A percentile compares a stretch with the other conserved stretches of the same genome.
phyloP scores from a whole-genome alignment of 2,329 filamentous ascomycete genomes.

The Fusarium tjaetaba region DNA sequence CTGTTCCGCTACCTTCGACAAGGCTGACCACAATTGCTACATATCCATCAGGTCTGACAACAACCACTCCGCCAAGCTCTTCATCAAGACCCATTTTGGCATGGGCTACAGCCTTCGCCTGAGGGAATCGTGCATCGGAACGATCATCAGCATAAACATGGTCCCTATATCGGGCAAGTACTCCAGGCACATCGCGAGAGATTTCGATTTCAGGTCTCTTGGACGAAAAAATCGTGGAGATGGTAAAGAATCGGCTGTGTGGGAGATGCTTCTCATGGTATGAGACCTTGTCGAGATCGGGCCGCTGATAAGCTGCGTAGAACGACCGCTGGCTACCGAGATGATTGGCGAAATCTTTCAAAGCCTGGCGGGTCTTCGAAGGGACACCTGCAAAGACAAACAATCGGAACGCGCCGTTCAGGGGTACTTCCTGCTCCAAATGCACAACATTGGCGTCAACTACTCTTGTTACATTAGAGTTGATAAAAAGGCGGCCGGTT shows the following conservation, averaged over 20 bases:
- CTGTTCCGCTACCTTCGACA: conserved; percentile 79
- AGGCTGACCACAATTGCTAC: conserved; percentile 80
- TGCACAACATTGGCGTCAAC: conserved; percentile 91
- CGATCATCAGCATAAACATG: conserved; percentile 90
- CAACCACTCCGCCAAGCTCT: conserved; percentile 79
- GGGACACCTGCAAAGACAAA: conserved; percentile 85
- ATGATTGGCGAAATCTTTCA: conserved; percentile 74
- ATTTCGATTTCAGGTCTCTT: conserved; percentile 78
- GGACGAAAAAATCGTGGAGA: conserved; percentile 79
- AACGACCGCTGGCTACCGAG: conserved; percentile 76
- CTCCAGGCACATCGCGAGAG: conserved; percentile 71
- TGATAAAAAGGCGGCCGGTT: conserved; percentile 79
- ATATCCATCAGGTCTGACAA: conserved; percentile 89
- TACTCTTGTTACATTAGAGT: conserved; percentile 84
- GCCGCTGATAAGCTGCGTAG: conserved; percentile 71
- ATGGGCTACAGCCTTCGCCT: conserved; percentile 79
- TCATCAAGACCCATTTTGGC: conserved; percentile 85
- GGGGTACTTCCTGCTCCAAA: conserved; percentile 87
- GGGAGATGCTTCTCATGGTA: conserved; percentile 87
- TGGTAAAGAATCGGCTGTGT: conserved; percentile 82
- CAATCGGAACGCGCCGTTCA: conserved; percentile 88
- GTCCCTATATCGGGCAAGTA: conserved; percentile 79
- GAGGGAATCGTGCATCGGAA: conserved; percentile 74
- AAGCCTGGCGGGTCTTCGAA: conserved; percentile 66
- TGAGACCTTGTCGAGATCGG: conserved; percentile 70